These are phyloP conservation scores for Gracilaria caudata DNA, from an alignment of 23 red algal genomes.

Conservation along the genomic window DNA sequence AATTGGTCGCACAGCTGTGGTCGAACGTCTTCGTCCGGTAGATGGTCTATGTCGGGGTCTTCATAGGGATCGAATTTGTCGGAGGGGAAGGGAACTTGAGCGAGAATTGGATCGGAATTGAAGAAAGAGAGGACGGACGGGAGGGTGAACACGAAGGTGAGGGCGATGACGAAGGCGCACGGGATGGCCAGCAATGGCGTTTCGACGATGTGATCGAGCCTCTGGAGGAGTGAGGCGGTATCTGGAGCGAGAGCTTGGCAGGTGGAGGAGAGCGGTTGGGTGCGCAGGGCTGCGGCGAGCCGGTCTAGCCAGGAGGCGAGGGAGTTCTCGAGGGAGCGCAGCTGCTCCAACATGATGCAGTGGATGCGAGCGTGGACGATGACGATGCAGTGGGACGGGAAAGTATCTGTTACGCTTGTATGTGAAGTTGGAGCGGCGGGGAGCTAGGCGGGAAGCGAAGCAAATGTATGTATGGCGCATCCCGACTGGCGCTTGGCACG, in stretches of 20 bases:
- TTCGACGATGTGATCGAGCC: background rate
- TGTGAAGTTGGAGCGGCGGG: too few relatives aligned
- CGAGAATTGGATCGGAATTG: constrained; percentile 38
- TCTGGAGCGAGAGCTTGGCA: background rate
- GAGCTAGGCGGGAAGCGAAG: too few relatives aligned
- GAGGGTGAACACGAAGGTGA: constrained; percentile 5
- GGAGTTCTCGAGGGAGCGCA: background rate
- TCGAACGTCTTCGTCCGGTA: constrained; percentile 35
- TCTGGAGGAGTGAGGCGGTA: background rate
- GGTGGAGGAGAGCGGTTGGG: background rate
- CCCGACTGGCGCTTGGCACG: too few relatives aligned
- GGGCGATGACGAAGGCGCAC: constrained; percentile 7
- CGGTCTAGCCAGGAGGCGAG: background rate
- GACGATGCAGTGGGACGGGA: too few relatives aligned
- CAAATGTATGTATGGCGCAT: too few relatives aligned
- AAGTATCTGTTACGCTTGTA: too few relatives aligned
- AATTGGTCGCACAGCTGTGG: constrained; percentile 19
- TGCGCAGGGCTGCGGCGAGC: background rate
- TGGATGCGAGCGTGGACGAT: too few relatives aligned
- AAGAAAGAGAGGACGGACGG: background rate
- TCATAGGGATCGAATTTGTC: constrained; percentile 40
- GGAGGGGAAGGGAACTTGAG: constrained; percentile 42
- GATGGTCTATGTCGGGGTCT: constrained; percentile 17
- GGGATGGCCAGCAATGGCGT: constrained; percentile 7
- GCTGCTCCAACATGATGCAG: background rate